phyloP scores from a whole-genome alignment of 208 protist species.

The Porcisia deanei region DNA sequence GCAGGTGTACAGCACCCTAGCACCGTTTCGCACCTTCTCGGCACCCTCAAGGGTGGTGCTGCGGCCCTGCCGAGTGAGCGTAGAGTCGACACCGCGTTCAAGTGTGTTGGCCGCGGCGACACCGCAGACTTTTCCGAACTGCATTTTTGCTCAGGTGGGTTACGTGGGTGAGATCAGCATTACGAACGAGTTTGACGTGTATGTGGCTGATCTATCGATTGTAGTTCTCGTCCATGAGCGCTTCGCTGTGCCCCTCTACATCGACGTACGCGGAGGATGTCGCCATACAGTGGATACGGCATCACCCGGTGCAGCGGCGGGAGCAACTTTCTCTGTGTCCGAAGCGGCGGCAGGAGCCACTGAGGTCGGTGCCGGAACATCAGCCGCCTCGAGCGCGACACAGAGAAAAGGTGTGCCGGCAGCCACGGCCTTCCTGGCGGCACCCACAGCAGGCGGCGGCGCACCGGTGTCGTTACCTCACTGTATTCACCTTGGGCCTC shows the following conservation, averaged over 20 bases:
- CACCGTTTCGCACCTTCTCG: conserved; percentile 73
- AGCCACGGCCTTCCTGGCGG: conserved; percentile 25
- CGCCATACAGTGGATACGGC: neutral
- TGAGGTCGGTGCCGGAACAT: neutral
- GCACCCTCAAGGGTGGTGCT: conserved; percentile 35
- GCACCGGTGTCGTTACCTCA: conserved; percentile 24
- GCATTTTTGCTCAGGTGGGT: conserved; percentile 20
- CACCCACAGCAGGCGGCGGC: neutral
- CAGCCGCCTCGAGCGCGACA: neutral
- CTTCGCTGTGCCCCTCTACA: conserved; percentile 35
- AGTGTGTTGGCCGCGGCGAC: neutral
- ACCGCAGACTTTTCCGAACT: conserved; percentile 1
- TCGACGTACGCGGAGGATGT: conserved; percentile 41
- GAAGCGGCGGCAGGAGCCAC: neutral
- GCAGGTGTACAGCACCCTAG: conserved; percentile 70
- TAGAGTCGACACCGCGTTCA: neutral
- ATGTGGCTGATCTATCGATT: conserved; percentile 36
- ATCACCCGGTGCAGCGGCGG: neutral
- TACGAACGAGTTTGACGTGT: conserved; percentile 53
- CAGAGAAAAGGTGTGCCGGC: neutral
- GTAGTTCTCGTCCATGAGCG: conserved; percentile 44
- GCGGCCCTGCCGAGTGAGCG: conserved; percentile 24
- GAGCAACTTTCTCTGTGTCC: neutral
- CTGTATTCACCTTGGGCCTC: conserved; percentile 25
- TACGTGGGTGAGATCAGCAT: conserved; percentile 60